Conservation (phyloP, 2,329 filamentous ascomycete species). For the Aspergillus jensenii region DNA sequence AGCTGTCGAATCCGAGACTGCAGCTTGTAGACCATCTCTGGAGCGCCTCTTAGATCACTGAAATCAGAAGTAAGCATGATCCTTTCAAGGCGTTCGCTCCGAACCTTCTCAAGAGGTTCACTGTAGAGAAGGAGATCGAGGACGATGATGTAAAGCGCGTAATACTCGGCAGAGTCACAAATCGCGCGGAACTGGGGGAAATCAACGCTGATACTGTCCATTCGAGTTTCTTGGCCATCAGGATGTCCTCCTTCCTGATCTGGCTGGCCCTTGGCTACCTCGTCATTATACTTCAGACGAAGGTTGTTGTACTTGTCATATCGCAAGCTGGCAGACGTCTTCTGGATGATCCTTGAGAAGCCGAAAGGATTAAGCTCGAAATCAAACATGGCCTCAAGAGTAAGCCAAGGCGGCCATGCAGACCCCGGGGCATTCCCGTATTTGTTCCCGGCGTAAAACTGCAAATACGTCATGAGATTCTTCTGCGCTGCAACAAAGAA, state of each 20-base stretch:
- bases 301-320: slow-evolving; percentile 99
- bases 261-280: slow-evolving; percentile 68
- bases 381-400: slow-evolving; percentile 97
- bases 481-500: slow-evolving; percentile 97
- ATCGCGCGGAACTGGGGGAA: slow-evolving; percentile 93
- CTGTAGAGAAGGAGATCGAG: slow-evolving; percentile 93
- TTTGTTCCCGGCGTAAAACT: slow-evolving; percentile 89
- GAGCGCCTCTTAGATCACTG: slow-evolving; percentile 89
- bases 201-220: slow-evolving; percentile 95
- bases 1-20: slow-evolving; percentile 92
- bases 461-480: slow-evolving; percentile 81
- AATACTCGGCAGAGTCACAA: slow-evolving; percentile 97
- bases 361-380: slow-evolving; percentile 91
- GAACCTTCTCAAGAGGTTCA: slow-evolving; percentile 95
- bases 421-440: slow-evolving; percentile 84
- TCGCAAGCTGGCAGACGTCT: slow-evolving; percentile 88
- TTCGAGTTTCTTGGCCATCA: slow-evolving; percentile 66
- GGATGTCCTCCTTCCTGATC: slow-evolving; percentile 38
- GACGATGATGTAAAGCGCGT: slow-evolving; percentile 96
- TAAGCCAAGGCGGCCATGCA: slow-evolving; percentile 97
- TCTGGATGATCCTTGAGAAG: slow-evolving; percentile 96
- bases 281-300: slow-evolving; percentile 94
- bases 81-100: slow-evolving; percentile 91
- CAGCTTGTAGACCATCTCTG: slow-evolving; percentile 85
- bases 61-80: slow-evolving; percentile 99